These are phyloP conservation scores for Psidium friedrichsthalianum DNA, from an alignment of 345 rosid species.

Conservation along the genomic window DNA sequence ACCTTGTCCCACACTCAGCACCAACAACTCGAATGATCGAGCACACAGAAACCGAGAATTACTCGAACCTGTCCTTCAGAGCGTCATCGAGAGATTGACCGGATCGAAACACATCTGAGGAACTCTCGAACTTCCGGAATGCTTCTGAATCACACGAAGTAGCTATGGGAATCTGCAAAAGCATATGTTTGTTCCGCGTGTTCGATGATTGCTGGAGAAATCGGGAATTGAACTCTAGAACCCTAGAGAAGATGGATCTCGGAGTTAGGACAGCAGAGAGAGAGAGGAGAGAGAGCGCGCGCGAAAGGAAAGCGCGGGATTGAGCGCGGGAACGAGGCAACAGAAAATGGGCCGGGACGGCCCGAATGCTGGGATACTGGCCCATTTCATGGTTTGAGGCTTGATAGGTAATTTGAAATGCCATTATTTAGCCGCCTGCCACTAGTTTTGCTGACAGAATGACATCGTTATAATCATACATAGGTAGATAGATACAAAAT, in stretches of 20 bases:
- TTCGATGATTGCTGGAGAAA: background rate
- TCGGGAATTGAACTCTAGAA: background rate
- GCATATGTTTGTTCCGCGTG: background rate
- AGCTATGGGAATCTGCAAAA: background rate
- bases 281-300: background rate
- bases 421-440: background rate
- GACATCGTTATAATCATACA: background rate
- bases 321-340: background rate
- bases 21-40: background rate
- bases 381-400: background rate
- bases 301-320: background rate
- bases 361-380: rapidly evolving
- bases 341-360: background rate
- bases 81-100: background rate
- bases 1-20: background rate
- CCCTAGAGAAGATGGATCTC: background rate
- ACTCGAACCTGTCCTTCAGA: background rate
- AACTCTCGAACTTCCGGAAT: background rate
- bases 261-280: background rate
- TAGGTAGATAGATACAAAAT: rapidly evolving
- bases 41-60: background rate
- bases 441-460: background rate
- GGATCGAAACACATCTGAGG: background rate
- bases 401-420: background rate
- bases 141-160: background rate